Conservation (phyloP, 768 basidiomycete species). For the Kwoniella dendrophila region DNA sequence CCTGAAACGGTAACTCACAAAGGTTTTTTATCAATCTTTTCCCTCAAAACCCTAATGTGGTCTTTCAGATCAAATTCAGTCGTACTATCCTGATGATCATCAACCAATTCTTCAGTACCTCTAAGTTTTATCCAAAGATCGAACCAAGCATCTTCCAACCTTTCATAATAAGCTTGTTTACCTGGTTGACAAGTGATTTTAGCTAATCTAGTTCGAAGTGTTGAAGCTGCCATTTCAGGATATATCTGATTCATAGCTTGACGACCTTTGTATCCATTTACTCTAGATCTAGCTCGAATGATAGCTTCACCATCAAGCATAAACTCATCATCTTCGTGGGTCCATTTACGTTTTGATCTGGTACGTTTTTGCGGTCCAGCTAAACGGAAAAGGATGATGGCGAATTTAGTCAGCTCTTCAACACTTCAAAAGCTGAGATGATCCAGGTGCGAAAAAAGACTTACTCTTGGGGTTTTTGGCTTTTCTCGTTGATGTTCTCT, state of each 20-base stretch:
- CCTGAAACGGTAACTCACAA: too few relatives aligned
- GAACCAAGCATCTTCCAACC: slow-evolving; percentile 80
- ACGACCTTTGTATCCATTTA: slow-evolving; percentile 64
- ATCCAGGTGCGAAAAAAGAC: too few relatives aligned
- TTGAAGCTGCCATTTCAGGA: slow-evolving; percentile 59
- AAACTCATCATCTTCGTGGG: slow-evolving; percentile 81
- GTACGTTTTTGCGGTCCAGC: slow-evolving; percentile 1
- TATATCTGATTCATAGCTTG: slow-evolving; percentile 76
- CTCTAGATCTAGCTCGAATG: slow-evolving; percentile 74
- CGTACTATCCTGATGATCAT: slow-evolving; percentile 68
- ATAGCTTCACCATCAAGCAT: slow-evolving; percentile 81
- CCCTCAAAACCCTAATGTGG: slow-evolving; percentile 80
- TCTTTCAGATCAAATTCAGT: slow-evolving; percentile 75
- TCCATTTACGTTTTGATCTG: slow-evolving; percentile 64
- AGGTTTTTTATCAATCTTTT: slow-evolving; percentile 79
- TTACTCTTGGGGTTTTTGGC: slow-evolving; percentile 2
- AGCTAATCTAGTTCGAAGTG: slow-evolving; percentile 55
- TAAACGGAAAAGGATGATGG: too few relatives aligned
- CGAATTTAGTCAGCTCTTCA: too few relatives aligned
- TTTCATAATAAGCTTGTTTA: slow-evolving; percentile 72
- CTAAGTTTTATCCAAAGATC: slow-evolving; percentile 73
- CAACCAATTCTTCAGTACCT: slow-evolving; percentile 69
- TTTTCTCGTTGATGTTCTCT: slow-evolving; percentile 4
- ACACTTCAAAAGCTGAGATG: too few relatives aligned
- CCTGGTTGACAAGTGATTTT: slow-evolving; percentile 66